A percentile compares a stretch with the other conserved stretches of the same genome.
phyloP scores from a whole-genome alignment of 208 protist species.

The Angomonas ambiguus region DNA sequence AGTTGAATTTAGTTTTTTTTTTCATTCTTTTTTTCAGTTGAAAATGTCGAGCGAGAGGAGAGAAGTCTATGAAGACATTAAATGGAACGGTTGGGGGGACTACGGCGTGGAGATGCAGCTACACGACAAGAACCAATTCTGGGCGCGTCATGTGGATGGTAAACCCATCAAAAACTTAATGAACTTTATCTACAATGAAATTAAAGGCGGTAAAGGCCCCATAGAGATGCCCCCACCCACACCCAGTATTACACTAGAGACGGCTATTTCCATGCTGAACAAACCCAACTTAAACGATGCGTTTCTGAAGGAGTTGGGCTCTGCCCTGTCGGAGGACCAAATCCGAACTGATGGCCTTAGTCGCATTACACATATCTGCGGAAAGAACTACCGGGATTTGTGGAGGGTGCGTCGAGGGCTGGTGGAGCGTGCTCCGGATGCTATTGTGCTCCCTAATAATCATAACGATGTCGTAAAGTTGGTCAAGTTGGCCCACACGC shows the following conservation, averaged over 20 bases:
- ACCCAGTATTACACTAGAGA: constrained; percentile 63
- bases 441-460: constrained; percentile 81
- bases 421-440: constrained; percentile 87
- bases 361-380: constrained; percentile 80
- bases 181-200: constrained; percentile 77
- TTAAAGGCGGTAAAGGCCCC: constrained; percentile 37
- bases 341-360: constrained; percentile 66
- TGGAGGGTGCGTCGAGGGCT: constrained; percentile 86
- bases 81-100: constrained; percentile 91
- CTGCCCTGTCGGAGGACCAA: constrained; percentile 48
- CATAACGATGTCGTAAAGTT: constrained; percentile 86
- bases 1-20: constrained; percentile 9
- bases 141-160: constrained; percentile 66
- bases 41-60: constrained; percentile 1
- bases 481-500: constrained; percentile 76
- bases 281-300: constrained; percentile 61
- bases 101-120: constrained; percentile 53
- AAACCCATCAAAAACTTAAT: constrained; percentile 78
- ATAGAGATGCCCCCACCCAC: constrained; percentile 44
- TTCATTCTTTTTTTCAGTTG: neutral
- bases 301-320: constrained; percentile 69
- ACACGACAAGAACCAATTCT: constrained; percentile 38
- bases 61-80: constrained; percentile 78
- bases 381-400: constrained; percentile 93
- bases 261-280: constrained; percentile 67